Base-by-base conservation (phyloP, 1,284 basidiomycete species). In the Moesziomyces antarcticus region DNA sequence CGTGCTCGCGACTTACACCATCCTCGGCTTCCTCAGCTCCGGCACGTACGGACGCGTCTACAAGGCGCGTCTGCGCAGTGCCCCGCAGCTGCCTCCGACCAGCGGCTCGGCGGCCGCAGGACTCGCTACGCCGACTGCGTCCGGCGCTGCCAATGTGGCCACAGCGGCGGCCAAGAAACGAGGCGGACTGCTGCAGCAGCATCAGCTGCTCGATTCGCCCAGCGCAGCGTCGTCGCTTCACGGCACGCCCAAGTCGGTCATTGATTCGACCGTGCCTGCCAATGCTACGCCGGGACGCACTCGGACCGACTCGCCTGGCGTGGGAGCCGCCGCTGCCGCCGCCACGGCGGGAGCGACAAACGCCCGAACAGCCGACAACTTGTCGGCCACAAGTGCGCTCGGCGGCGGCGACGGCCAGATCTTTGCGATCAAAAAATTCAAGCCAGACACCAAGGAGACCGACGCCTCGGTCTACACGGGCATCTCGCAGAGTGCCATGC, bases 371-470 rank as follows among this genome's bases (percentile, higher is more conserved):
- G 44, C 46, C 46, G 14, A 51, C 40, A 21, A 14, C 4, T 3
- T 5, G 9, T 11, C 25, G 5, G 16, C 37, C 7, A 18, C 37
- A 7, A n/a, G 2, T 0, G 14, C 20, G 13, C 27, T 30, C 13
- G 48, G 48, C 49, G 37, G 21, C 33, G 27, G 21, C 0, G 75
- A 73, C 41, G 53, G 50, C 18, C 73, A 76, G 47, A 61, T 84
- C 49, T 92, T 94, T 80, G 97, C 96, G 5, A 98, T 99, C 86
- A 99, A 99, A 87, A 99, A 99, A 85, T 99, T 99, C 87, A 99
- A 99, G 84, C 95, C 96, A 0, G 97, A 99, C 87, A 64, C 56
- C 16, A 98, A 98, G 52, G 82, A 84, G 35, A 73, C 71, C 20
- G 81, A 84, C 33, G 53, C 68, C 52, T 50, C 61, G 21, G 93